Conservation (phyloP, 2,329 filamentous ascomycete genomes). For the Aureobasidium sp. region DNA sequence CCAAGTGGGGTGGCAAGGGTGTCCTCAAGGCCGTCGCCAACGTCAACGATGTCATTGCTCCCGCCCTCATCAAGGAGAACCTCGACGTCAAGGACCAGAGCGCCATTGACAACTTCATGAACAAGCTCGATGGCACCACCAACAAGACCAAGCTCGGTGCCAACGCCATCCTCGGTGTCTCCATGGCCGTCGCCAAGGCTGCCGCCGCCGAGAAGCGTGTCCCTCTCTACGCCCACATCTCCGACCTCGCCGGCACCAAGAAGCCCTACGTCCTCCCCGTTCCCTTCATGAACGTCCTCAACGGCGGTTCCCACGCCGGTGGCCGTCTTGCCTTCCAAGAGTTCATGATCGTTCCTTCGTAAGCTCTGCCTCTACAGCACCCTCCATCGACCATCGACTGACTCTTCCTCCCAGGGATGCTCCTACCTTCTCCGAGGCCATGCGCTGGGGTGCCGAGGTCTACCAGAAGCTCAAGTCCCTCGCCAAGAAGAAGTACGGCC, state of each 20-base stretch:
- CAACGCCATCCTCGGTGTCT: constrained; percentile 52
- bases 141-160: constrained; percentile 53
- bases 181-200: constrained; percentile 51
- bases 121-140: constrained; percentile 47
- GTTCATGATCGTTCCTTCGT: constrained; percentile 47
- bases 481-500: constrained; percentile 99
- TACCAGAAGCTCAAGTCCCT: constrained; percentile 97
- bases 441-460: constrained; percentile 93
- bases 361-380: constrained; percentile 16
- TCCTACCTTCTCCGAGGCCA: constrained; percentile 85
- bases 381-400: constrained; percentile 11
- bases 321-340: constrained; percentile 64
- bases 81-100: constrained; percentile 48
- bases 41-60: constrained; percentile 46
- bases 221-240: constrained; percentile 50
- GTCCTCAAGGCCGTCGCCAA: constrained; percentile 48
- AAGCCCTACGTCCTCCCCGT: constrained; percentile 48
- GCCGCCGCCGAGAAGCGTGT: constrained; percentile 47
- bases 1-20: constrained; percentile 46
- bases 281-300: constrained; percentile 51
- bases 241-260: constrained; percentile 43
- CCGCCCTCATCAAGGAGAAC: constrained; percentile 44
- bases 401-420: constrained; percentile 50
- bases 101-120: constrained; percentile 45
- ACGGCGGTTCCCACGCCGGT: constrained; percentile 85